Conservation (phyloP, 345 rosid species). For the Syzygium jambos region DNA sequence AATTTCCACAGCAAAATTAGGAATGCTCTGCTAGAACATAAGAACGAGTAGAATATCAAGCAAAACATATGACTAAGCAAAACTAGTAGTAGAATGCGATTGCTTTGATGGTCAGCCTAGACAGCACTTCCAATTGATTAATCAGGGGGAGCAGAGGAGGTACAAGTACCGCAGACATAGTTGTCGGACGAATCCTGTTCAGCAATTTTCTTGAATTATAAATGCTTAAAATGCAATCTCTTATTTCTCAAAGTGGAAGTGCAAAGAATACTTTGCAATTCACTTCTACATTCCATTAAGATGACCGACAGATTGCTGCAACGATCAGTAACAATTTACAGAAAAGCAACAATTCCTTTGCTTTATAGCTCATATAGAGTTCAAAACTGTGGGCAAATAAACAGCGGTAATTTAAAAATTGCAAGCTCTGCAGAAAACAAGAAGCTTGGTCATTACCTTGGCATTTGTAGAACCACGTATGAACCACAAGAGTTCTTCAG, state of each 20-base stretch:
- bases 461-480: too few relatives aligned
- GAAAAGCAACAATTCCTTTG: not conserved
- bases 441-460: too few relatives aligned
- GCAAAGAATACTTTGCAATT: not conserved
- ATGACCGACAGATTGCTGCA: not conserved
- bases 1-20: not conserved
- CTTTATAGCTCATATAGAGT: not conserved
- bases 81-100: not conserved
- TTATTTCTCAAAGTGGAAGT: not conserved
- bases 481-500: too few relatives aligned
- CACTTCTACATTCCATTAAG: not conserved
- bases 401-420: not conserved
- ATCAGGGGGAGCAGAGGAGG: not conserved
- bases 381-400: not conserved
- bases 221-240: not conserved
- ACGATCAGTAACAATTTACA: not conserved
- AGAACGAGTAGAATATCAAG: not conserved
- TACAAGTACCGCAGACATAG: not conserved
- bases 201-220: not conserved
- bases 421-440: not conserved
- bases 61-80: not conserved
- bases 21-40: not conserved
- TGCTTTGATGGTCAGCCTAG: not conserved
- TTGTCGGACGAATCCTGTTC: not conserved
- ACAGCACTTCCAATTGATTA: not conserved